These are phyloP conservation scores for Theileria orientalis DNA, from an alignment of 169 alveolate species.

Conservation along the genomic window DNA sequence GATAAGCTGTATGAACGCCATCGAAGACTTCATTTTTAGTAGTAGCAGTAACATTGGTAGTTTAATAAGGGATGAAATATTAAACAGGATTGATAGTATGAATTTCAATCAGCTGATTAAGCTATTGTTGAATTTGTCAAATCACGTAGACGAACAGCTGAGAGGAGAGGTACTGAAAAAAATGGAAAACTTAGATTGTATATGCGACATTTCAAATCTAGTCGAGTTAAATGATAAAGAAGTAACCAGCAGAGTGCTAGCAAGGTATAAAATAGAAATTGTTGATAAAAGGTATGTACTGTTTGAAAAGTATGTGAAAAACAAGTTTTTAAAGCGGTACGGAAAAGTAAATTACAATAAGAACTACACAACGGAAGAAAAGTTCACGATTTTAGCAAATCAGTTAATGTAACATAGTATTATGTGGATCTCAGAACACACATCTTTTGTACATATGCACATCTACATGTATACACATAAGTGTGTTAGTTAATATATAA, in stretches of 20 bases:
- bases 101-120: conserved; percentile 16
- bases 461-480: background rate
- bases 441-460: background rate
- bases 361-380: background rate
- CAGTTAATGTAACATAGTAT: background rate
- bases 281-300: background rate
- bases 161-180: background rate
- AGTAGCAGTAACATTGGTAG: no score
- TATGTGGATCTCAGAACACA: background rate
- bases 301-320: background rate
- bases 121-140: background rate
- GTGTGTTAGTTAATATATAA: background rate
- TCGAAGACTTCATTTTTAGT: no score
- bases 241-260: background rate
- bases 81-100: conserved; percentile 2
- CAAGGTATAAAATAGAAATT: background rate
- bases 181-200: background rate
- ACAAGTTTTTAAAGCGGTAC: background rate
- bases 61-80: background rate
- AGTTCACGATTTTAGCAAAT: background rate
- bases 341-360: background rate
- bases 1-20: background rate
- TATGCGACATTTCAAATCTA: background rate
- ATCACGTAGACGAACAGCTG: background rate
- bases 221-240: background rate